Evolutionary conservation across 495 filamentous ascomycete genomes (phyloP), one percentile per base, ranked within the genome.

Genomic region (Rusavskia elegans): DNA sequence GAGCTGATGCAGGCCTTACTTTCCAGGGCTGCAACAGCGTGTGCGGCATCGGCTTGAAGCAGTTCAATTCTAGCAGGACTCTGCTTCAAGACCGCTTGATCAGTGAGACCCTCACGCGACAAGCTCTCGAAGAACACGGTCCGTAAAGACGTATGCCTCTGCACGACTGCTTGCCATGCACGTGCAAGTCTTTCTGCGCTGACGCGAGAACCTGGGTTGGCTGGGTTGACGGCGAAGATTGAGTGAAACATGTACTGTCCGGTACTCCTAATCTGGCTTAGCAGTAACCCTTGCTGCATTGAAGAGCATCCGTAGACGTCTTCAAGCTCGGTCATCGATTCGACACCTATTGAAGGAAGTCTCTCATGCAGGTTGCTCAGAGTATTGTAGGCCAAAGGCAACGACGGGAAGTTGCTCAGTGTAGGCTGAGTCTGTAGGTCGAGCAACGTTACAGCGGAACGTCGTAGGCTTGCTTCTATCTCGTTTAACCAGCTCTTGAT

Each of bases 111-210:
- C 17, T 65, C 60, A 7, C 61, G 55, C 1, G 59, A 57, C n/a
- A 63, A 58, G 45, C 61, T 64, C 3, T 73, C 64, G 25, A 74
- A 58, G 41, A 76, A 75, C 16, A 73, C 61, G 0, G 75, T 74
- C 20, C 75, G 56, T 11, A 79, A 63, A 11, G 67, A 58, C 0
- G 72, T 57, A 51, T 78, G 73, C 20, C 64, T 68, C 3, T 64
- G 50, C 5, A 78, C 68, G 0, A 78, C 66, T 7, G 58, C 56
- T 44, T 64, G 58, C 77, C 76, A 79, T 1, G 74, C 73, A 13
- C 42, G 42, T 8, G 54, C 53, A 3, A 74, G 49, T 36, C 53
- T 59, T 3, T 55, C 42, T 5, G 59, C 41, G 45, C 65, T 61
- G 9, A 69, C 45, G 13, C 6, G 38, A 10, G 14, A 30, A 1